phyloP scores from a whole-genome alignment of 805 yeast species.

The Saccharomycopsis olivae region DNA sequence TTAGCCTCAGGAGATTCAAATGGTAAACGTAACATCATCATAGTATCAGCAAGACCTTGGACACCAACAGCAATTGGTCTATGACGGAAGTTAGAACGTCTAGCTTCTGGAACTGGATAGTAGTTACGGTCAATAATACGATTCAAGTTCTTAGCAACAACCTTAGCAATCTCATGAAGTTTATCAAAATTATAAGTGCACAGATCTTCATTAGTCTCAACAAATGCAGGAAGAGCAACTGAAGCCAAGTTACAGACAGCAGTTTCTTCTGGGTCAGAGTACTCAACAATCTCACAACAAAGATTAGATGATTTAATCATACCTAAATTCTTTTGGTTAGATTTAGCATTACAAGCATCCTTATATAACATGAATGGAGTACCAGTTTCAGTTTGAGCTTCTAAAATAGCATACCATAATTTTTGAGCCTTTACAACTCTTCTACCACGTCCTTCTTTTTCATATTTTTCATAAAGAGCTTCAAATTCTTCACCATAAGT shows the following conservation, averaged over 20 bases:
- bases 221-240: conserved; percentile 74
- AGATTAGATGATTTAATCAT: conserved; percentile 86
- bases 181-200: conserved; percentile 57
- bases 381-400: conserved; percentile 94
- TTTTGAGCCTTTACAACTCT: conserved; percentile 74
- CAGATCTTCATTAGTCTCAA: conserved; percentile 36
- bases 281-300: conserved; percentile 91
- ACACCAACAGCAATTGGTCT: conserved; percentile 97
- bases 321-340: conserved; percentile 89
- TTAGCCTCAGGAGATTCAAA: conserved; percentile 79
- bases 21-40: conserved; percentile 69
- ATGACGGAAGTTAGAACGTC: conserved; percentile 64
- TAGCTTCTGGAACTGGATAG: conserved; percentile 77
- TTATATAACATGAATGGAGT: conserved; percentile 91
- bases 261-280: conserved; percentile 82
- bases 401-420: conserved; percentile 81
- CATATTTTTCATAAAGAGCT: conserved; percentile 60
- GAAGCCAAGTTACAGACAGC: conserved; percentile 96
- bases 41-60: conserved; percentile 92
- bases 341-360: conserved; percentile 79
- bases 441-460: conserved; percentile 52
- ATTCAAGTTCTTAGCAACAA: conserved; percentile 69
- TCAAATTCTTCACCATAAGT: conserved; percentile 79
- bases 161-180: conserved; percentile 69
- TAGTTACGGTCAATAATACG: conserved; percentile 72